Evolutionary conservation across 2,329 filamentous ascomycete species (phyloP).

Genomic region (Hawksworthiomyces lignivorus): DNA sequence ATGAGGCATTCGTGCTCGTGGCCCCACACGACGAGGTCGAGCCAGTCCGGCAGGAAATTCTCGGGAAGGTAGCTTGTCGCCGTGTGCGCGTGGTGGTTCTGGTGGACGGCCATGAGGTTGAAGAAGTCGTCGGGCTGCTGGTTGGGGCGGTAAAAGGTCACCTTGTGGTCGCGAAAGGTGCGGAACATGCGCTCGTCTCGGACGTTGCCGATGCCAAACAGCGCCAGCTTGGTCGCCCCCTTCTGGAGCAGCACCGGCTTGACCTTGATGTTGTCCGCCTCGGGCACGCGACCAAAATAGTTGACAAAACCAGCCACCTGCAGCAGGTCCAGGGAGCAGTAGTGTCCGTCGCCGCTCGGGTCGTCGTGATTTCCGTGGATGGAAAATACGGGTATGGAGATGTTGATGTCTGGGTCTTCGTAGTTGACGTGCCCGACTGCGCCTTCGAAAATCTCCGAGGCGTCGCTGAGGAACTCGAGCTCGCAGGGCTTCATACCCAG

Average conservation of each 20-base stretch:
- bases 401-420: slow-evolving; percentile 93
- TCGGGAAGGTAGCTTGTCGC: slow-evolving; percentile 92
- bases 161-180: slow-evolving; percentile 85
- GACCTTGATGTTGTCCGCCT: slow-evolving; percentile 87
- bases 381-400: slow-evolving; percentile 94
- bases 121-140: slow-evolving; percentile 86
- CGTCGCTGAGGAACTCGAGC: slow-evolving; percentile 89
- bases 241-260: slow-evolving; percentile 93
- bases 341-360: slow-evolving; percentile 90
- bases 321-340: slow-evolving; percentile 82
- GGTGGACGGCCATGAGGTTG: slow-evolving; percentile 89
- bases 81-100: slow-evolving; percentile 90
- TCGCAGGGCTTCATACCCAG: slow-evolving; percentile 93
- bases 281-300: slow-evolving; percentile 87
- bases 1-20: slow-evolving; percentile 97
- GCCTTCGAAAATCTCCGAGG: slow-evolving; percentile 80
- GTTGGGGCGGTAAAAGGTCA: slow-evolving; percentile 84
- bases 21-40: slow-evolving; percentile 91
- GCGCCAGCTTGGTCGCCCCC: slow-evolving; percentile 80
- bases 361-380: slow-evolving; percentile 99
- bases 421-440: slow-evolving; percentile 95
- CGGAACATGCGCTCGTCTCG: slow-evolving; percentile 90
- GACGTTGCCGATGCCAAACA: slow-evolving; percentile 94
- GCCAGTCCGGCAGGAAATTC: slow-evolving; percentile 81
- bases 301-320: slow-evolving; percentile 89